Percentiles rank a stretch among this genome's conserved stretches.
Evolutionary conservation across 2,329 filamentous ascomycete genomes (phyloP).

Genomic region (Coniochaeta sp.): DNA sequence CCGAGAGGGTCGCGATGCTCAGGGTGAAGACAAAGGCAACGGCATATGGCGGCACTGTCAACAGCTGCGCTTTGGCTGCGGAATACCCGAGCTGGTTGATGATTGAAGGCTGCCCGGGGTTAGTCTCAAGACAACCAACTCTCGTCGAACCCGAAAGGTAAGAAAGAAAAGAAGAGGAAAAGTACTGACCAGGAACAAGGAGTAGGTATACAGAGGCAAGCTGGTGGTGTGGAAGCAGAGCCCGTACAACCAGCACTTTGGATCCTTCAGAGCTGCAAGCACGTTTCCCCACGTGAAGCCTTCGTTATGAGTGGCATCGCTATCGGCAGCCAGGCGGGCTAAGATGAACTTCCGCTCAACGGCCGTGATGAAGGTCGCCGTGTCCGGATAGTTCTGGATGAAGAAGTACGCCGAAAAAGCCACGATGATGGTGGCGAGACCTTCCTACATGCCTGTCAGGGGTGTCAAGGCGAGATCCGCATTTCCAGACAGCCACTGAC

Average conservation of each 20-base stretch:
- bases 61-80: conserved; percentile 45
- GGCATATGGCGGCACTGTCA: conserved; percentile 59
- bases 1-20: conserved; percentile 50
- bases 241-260: conserved; percentile 67
- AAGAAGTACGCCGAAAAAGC: conserved; percentile 46
- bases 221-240: conserved; percentile 67
- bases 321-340: conserved; percentile 57
- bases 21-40: conserved; percentile 55
- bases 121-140: neutral
- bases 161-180: no score
- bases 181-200: conserved; percentile 41
- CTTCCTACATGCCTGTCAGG: conserved; percentile 33
- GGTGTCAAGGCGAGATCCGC: conserved; percentile 22
- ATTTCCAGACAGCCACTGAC: conserved; percentile 24
- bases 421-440: conserved; percentile 46
- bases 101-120: conserved; percentile 37
- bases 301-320: conserved; percentile 63
- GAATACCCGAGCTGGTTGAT: conserved; percentile 47
- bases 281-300: conserved; percentile 63
- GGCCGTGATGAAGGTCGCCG: conserved; percentile 47
- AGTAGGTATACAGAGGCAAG: conserved; percentile 49
- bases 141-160: no score
- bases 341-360: conserved; percentile 51
- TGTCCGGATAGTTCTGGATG: conserved; percentile 59
- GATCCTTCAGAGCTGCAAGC: conserved; percentile 53